Base-by-base conservation (phyloP, 2,329 filamentous ascomycete genomes). In the Pseudopyricularia javanii region DNA sequence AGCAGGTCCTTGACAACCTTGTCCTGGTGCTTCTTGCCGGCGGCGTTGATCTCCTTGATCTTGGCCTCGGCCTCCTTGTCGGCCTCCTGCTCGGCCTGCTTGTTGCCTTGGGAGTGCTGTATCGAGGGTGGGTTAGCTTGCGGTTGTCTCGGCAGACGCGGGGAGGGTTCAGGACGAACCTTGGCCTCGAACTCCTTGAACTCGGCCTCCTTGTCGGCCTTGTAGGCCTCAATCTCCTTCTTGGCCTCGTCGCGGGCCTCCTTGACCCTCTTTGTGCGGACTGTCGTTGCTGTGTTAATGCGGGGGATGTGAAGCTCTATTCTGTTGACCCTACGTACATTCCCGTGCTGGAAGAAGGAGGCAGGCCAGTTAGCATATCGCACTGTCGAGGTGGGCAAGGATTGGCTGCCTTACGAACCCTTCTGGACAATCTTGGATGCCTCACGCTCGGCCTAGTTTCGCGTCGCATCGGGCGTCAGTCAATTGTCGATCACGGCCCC, bases 371-470 rank as follows among this genome's bases (percentile, higher is more conserved):
- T 63, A 69, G 66, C 56, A 40, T 47, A 35, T 5, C 6, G 3
- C 3, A 4, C 35, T 14, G 7, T 20, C 8, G 17, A 11, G 7
- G 7, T 7, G 17, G 22, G 37, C 14, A 2, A 8, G n/a, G 37
- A 33, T 33, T 33, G 37, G 17, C 7, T n/a, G 34, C n/a, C 20
- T 20, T 40, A 17, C 12, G 35, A 68, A 94, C 91, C 88, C 80
- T 93, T 90, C 71, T 97, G 91, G 54, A 98, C 91, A 69, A 98
- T 98, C 80, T 96, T 96, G 74, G 95, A 91, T 56, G 93, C 93
- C 71, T 97, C 91, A 72, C 90, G 86, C 80, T 98, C 93, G 63
- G 93, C 91, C 91, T 97, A 61, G n/a, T n/a, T n/a, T n/a, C n/a
- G n/a, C 32, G 22, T 22, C 32, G 37, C 17, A 43, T 22, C n/a